phyloP scores from a whole-genome alignment of 768 basidiomycete genomes.

The Nevesoporus exiguus region DNA sequence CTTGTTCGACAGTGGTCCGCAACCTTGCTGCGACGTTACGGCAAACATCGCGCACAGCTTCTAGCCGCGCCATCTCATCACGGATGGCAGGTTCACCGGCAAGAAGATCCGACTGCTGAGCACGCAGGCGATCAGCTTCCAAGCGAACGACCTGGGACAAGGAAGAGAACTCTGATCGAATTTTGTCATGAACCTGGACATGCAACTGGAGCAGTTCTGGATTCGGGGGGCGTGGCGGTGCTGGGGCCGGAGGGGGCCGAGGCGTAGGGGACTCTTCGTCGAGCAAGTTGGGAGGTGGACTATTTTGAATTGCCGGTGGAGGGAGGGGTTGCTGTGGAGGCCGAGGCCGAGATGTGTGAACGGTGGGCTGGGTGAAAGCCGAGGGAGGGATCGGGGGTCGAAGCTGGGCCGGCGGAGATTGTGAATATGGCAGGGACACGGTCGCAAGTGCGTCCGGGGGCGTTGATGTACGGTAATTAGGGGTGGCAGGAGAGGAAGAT shows the following conservation, averaged over 20 bases:
- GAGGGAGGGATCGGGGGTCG: conserved; percentile 17
- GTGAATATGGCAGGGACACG: conserved; percentile 26
- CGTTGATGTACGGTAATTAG: conserved; percentile 28
- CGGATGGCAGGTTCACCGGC: conserved; percentile 90
- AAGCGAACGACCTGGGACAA: conserved; percentile 58
- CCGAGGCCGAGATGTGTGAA: conserved; percentile 16
- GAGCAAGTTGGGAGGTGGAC: conserved; percentile 52
- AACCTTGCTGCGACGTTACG: conserved; percentile 68
- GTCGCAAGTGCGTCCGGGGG: conserved; percentile 29
- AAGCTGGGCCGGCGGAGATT: conserved; percentile 25
- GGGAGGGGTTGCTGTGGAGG: conserved; percentile 9
- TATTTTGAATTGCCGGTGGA: conserved; percentile 11
- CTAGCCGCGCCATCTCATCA: conserved; percentile 93
- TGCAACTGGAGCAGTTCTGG: conserved; percentile 85
- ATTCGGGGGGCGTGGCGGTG: conserved; percentile 83
- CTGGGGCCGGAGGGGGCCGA: conserved; percentile 31
- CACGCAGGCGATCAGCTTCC: conserved; percentile 72
- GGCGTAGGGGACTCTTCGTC: conserved; percentile 50
- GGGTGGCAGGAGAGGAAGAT: conserved; percentile 17
- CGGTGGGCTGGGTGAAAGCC: conserved; percentile 26
- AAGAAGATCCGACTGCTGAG: conserved; percentile 80
- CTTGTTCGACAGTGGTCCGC: conserved; percentile 57
- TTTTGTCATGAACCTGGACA: conserved; percentile 67
- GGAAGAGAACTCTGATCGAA: conserved; percentile 70
- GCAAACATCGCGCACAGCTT: conserved; percentile 92